Conservation (phyloP, 805 yeast genomes). For the Hanseniaspora occidentalis region DNA sequence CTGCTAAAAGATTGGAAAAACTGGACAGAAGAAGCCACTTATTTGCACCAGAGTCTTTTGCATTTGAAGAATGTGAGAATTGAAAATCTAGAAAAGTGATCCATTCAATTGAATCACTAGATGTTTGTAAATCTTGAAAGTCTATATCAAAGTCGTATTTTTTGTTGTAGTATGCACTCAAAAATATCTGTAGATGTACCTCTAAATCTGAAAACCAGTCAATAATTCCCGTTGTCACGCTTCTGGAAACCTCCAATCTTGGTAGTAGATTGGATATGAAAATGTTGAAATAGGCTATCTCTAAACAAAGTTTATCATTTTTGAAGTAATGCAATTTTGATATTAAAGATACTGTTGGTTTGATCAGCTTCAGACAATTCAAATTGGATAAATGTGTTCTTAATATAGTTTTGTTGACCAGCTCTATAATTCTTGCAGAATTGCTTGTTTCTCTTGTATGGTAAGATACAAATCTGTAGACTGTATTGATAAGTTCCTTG, state of each 20-base stretch:
- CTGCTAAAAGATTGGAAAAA: neutral
- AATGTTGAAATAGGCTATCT: neutral
- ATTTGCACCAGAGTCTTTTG: no score
- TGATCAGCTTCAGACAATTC: neutral
- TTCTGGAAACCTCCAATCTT: neutral
- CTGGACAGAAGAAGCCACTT: neutral
- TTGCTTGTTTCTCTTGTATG: neutral
- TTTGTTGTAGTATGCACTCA: neutral
- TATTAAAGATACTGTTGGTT: neutral
- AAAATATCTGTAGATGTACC: neutral
- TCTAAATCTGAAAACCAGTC: neutral
- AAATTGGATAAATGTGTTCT: neutral
- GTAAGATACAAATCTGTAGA: neutral
- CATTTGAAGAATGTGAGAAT: no score
- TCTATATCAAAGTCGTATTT: neutral
- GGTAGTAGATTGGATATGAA: neutral
- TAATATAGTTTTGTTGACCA: neutral
- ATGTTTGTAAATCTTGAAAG: neutral
- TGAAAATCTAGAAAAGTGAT: neutral
- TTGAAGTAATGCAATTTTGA: neutral
- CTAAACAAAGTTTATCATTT: neutral
- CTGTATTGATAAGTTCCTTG: neutral
- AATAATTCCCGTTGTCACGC: neutral
- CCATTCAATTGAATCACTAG: neutral
- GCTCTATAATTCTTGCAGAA: neutral